A percentile compares a stretch with the other conserved stretches of the same genome.
phyloP scores from a whole-genome alignment of 2,329 filamentous ascomycete genomes.

The Akanthomyces lecanii region DNA sequence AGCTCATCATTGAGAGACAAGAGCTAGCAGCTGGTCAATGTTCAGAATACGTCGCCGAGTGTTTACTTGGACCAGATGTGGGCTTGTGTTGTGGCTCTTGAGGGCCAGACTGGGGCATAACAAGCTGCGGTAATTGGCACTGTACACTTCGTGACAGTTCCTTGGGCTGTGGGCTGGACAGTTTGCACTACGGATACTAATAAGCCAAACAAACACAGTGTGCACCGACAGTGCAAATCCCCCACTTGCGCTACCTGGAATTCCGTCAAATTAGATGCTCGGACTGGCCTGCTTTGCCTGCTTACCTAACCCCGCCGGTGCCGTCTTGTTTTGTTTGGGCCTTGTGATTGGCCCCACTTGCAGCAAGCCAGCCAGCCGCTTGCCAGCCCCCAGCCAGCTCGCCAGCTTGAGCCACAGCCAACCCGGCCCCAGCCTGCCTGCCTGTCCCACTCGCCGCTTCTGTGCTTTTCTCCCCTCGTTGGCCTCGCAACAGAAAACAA shows the following conservation, averaged over 20 bases:
- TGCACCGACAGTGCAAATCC: not conserved
- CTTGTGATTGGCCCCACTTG: conserved; percentile 9
- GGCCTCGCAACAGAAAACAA: conserved; percentile 44
- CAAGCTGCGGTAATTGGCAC: not conserved
- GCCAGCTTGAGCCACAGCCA: not conserved
- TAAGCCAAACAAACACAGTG: conserved; percentile 14
- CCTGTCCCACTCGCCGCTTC: conserved; percentile 18
- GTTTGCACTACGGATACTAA: not conserved
- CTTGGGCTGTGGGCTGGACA: not conserved
- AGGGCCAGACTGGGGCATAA: not conserved
- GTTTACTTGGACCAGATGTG: conserved; percentile 9
- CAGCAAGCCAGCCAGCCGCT: conserved; percentile 11
- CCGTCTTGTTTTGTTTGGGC: conserved; percentile 18
- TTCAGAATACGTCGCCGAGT: conserved; percentile 7
- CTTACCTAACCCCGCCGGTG: conserved; percentile 24
- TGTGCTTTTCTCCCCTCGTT: conserved; percentile 34
- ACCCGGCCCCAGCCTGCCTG: not conserved
- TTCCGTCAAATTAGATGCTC: conserved; percentile 22
- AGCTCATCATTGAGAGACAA: not conserved
- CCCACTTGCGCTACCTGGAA: conserved; percentile 19
- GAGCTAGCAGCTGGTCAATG: not conserved
- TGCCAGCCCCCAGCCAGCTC: not conserved
- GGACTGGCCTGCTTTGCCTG: conserved; percentile 22
- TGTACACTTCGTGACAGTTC: not conserved
- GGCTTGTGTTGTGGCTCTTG: not conserved